Conservation (phyloP, 2,329 filamentous ascomycete genomes). For the Nemania diffusa region DNA sequence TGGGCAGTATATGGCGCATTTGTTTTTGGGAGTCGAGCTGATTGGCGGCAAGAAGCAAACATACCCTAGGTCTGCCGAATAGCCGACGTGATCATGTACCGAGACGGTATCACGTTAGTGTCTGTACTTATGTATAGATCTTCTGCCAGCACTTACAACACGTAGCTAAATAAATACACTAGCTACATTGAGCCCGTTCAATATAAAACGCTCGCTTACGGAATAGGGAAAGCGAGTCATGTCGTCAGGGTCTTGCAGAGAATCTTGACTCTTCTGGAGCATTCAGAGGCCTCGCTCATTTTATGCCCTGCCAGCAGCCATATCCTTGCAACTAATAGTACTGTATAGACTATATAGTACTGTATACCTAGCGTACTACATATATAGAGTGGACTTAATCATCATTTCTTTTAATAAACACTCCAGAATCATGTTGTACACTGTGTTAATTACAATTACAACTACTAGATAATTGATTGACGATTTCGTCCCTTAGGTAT, state of each 20-base stretch:
- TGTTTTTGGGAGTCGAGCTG: background rate
- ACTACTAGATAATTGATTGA: background rate
- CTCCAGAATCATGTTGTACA: background rate
- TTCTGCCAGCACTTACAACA: background rate
- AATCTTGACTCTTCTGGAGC: slow-evolving; percentile 10
- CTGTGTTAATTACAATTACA: background rate
- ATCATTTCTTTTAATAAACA: background rate
- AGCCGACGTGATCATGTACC: slow-evolving; percentile 13
- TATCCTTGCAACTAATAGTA: background rate
- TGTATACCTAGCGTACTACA: background rate
- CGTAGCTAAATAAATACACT: background rate
- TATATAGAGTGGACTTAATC: background rate
- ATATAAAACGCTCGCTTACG: slow-evolving; percentile 27
- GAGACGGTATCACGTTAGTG: slow-evolving; percentile 6
- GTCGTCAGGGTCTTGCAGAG: background rate
- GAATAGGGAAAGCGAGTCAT: slow-evolving; percentile 19
- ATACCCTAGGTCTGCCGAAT: slow-evolving; percentile 11
- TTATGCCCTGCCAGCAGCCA: background rate
- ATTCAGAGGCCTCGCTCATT: background rate
- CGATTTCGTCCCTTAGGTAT: background rate
- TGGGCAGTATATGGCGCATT: background rate
- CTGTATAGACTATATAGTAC: too few relatives aligned
- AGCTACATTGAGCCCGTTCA: slow-evolving; percentile 5
- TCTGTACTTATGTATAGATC: background rate
- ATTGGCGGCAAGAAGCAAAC: background rate